Evolutionary conservation across 1,139 yeast species (phyloP).

Genomic region (Yamadazyma kanchanaburiensis): DNA sequence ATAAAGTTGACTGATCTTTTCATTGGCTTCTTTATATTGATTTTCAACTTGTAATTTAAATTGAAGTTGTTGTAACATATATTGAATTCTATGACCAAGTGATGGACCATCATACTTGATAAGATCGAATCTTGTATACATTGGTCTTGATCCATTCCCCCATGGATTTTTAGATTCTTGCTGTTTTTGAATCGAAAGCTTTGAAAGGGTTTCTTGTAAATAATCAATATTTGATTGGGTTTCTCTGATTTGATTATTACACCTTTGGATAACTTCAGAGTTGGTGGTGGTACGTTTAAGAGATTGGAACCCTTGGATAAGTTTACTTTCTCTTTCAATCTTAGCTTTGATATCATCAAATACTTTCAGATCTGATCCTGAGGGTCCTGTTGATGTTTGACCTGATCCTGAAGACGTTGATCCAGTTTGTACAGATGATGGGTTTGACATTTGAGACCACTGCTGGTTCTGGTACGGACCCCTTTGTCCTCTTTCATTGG

Average conservation of each 20-base stretch:
- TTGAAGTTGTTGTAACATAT: slow-evolving; percentile 91
- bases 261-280: slow-evolving; percentile 79
- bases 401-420: neutral
- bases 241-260: slow-evolving; percentile 87
- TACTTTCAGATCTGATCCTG: slow-evolving; percentile 16
- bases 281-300: slow-evolving; percentile 77
- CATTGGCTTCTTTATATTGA: slow-evolving; percentile 90
- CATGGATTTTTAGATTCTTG: neutral
- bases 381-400: slow-evolving; percentile 13
- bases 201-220: slow-evolving; percentile 71
- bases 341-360: slow-evolving; percentile 69
- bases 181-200: slow-evolving; percentile 39
- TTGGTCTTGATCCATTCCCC: slow-evolving; percentile 26
- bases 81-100: slow-evolving; percentile 90
- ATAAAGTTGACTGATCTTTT: slow-evolving; percentile 80
- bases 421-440: slow-evolving; percentile 1
- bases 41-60: slow-evolving; percentile 91
- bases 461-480: too few relatives aligned
- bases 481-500: too few relatives aligned
- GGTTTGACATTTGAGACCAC: slow-evolving; percentile 1
- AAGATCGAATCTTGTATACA: slow-evolving; percentile 70
- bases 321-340: slow-evolving; percentile 83
- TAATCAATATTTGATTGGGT: slow-evolving; percentile 90
- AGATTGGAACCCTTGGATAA: slow-evolving; percentile 82
- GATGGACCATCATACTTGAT: slow-evolving; percentile 93